Percentiles rank a stretch among this genome's conserved stretches.
Evolutionary conservation across 768 basidiomycete genomes (phyloP).

Genomic region (Favolaschia claudopus): DNA sequence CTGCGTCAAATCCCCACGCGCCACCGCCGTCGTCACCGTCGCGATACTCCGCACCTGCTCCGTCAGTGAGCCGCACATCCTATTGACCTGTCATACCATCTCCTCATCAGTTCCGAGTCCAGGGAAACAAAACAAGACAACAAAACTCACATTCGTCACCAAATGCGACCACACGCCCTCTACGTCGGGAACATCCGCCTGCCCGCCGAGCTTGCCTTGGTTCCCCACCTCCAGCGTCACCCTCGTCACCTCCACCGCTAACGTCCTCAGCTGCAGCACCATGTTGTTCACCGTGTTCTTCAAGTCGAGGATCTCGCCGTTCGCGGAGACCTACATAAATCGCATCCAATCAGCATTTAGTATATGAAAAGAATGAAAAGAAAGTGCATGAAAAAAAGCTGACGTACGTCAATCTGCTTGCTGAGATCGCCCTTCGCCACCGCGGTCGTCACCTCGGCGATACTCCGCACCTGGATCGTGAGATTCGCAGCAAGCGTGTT

Average conservation of each 20-base stretch:
- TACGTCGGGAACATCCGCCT: constrained; percentile 77
- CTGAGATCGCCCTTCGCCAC: constrained; percentile 79
- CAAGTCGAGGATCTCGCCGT: constrained; percentile 90
- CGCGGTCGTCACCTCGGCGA: constrained; percentile 78
- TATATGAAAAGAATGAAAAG: too few species aligned
- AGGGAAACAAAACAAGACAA: not conserved
- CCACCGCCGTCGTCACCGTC: constrained; percentile 81
- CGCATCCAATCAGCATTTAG: too few species aligned
- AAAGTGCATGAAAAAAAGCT: too few species aligned
- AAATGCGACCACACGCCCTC: constrained; percentile 82
- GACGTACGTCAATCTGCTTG: constrained; percentile 62
- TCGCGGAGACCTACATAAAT: constrained; percentile 90
- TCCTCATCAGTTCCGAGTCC: not conserved
- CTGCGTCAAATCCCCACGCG: constrained; percentile 76
- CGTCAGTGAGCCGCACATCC: constrained; percentile 65
- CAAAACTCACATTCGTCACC: constrained; percentile 72
- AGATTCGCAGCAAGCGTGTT: constrained; percentile 71
- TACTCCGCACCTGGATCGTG: constrained; percentile 78
- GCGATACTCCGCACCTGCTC: constrained; percentile 80
- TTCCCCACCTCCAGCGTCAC: constrained; percentile 78
- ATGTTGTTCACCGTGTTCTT: constrained; percentile 96
- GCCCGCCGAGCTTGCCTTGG: constrained; percentile 28
- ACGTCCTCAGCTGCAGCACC: constrained; percentile 86
- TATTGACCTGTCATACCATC: constrained; percentile 52
- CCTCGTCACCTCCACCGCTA: constrained; percentile 81